Evolutionary conservation across 225 moss, liverwort and hornwort genomes (phyloP), one percentile per base, ranked within the genome.

Genomic region (Pseudoscleropodium purum): DNA sequence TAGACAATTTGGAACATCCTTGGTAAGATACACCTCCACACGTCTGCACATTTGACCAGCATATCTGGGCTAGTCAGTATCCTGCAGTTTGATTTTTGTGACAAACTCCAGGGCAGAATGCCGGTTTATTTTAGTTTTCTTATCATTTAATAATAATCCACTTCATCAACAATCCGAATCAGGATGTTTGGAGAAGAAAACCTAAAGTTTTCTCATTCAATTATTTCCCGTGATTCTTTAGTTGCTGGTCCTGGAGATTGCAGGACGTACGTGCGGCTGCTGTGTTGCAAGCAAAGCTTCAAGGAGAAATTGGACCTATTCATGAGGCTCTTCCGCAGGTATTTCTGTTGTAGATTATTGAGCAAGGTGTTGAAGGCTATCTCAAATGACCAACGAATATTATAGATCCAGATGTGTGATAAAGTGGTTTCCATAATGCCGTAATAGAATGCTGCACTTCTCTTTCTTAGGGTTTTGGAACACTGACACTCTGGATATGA

Each of bases 281-380:
- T 30, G 89, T 89, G 52, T 83, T 93, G 89, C 91, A 93, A 91
- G 91, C 93, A 65, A 89, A 88, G 83, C 76, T 93, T 82, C 93
- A 91, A 91, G 89, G 88, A 82, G 88, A 93, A 85, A 87, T 93
- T 47, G 93, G 91, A 86, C 91, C 88, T 13, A 87, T 93, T 72
- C 87, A 89, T 78, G 89, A 91, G 49, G 56, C 89, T 59, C 87
- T 91, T 82, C 87, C 89, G n/a, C 89, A 86, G 89, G 92, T 92
- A 51, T 72, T 61, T 68, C 33, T 60, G 4, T 43, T 63, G 72
- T 57, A 52, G n/a, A 43, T 47, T 56, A 39, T 52, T 5, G 33
- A 11, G 25, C 60, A 54, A 72, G 80, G 51, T 51, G 45, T 45
- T 57, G 86, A 70, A 74, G 85, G 52, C 39, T 68, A 68, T 75